Conservation (phyloP, 495 filamentous ascomycete genomes). For the Podospora comata region DNA sequence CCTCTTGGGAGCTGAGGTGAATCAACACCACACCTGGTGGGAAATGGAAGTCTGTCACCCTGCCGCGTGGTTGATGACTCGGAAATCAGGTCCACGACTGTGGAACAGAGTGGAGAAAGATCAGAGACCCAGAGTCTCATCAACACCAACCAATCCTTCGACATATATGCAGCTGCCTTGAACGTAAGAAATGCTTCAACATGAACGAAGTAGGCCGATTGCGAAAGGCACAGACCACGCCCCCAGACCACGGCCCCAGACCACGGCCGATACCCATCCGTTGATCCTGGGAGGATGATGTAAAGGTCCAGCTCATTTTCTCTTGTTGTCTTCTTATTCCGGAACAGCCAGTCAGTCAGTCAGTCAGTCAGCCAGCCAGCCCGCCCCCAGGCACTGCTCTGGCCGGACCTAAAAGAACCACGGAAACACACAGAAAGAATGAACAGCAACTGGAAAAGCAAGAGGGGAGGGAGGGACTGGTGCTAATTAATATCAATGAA, state of each 20-base stretch:
- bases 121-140: not conserved
- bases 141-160: conserved; percentile 12
- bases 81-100: conserved; percentile 4
- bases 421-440: not conserved
- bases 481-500: conserved; percentile 13
- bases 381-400: not conserved
- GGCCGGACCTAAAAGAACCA: not conserved
- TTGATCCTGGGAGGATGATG: conserved; percentile 1
- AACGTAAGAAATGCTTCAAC: not conserved
- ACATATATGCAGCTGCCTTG: not conserved
- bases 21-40: not conserved
- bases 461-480: not conserved
- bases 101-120: conserved; percentile 6
- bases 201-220: not conserved
- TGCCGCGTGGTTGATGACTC: not conserved
- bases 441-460: not conserved
- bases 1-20: conserved; percentile 4
- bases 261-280: not conserved
- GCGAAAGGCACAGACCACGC: conserved; percentile 1
- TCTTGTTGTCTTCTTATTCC: not conserved
- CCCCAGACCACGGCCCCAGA: not conserved
- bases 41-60: too few relatives aligned
- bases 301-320: not conserved
- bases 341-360: not conserved
- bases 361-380: not conserved